A percentile compares a stretch with the other conserved stretches of the same genome.
Evolutionary conservation across 176 grass and related monocot genomes (phyloP).

Genomic region (Luzula sylvatica): DNA sequence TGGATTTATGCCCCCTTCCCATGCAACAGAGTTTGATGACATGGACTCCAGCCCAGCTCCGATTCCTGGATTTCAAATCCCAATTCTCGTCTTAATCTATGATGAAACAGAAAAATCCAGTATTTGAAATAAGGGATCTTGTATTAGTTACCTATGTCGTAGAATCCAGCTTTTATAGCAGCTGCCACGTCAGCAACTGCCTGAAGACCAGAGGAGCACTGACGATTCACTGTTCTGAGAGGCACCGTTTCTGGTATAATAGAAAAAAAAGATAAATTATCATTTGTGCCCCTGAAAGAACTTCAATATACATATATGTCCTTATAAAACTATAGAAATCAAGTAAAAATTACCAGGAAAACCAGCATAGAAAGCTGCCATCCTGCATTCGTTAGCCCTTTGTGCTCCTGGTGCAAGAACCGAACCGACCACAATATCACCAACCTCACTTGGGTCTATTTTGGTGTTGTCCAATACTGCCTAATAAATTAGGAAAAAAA

Average conservation of each 20-base stretch:
- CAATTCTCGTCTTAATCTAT: too few species aligned
- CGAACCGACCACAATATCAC: slow-evolving; percentile 82
- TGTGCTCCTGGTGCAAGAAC: slow-evolving; percentile 74
- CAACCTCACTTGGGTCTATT: slow-evolving; percentile 64
- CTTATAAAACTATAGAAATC: background rate
- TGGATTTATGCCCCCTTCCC: slow-evolving; percentile 92
- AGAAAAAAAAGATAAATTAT: slow-evolving; percentile 1
- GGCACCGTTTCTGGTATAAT: slow-evolving; percentile 62
- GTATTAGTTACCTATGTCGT: slow-evolving; percentile 54
- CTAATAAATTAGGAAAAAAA: slow-evolving; percentile 6
- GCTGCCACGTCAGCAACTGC: slow-evolving; percentile 83
- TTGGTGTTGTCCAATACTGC: slow-evolving; percentile 75
- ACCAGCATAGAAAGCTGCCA: slow-evolving; percentile 87
- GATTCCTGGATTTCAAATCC: slow-evolving; percentile 34
- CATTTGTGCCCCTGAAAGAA: too few species aligned
- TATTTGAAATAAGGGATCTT: background rate
- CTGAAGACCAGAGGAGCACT: slow-evolving; percentile 92
- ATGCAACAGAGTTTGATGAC: slow-evolving; percentile 44
- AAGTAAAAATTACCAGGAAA: slow-evolving; percentile 50
- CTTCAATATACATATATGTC: background rate
- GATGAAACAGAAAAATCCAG: too few species aligned
- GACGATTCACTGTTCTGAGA: slow-evolving; percentile 85
- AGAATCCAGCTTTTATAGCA: slow-evolving; percentile 90
- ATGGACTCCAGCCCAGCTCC: slow-evolving; percentile 92
- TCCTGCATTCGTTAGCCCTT: slow-evolving; percentile 86